Conservation (phyloP, 306 rosid genomes). For the Cicer cuneatum region DNA sequence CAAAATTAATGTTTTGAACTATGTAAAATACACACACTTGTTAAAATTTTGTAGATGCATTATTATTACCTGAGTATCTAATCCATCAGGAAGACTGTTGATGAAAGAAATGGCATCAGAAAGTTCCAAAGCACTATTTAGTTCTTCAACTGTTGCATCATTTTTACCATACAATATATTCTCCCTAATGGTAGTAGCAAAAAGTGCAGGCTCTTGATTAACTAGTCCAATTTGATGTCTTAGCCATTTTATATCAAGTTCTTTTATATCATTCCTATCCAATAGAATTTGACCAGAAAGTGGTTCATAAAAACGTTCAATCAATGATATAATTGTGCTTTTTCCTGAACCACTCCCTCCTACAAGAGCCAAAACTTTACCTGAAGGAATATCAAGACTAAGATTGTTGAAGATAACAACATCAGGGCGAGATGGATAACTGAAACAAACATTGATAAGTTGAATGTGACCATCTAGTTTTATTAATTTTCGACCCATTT, state of each 20-base stretch:
- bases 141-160: conserved; percentile 73
- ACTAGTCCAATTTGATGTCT: conserved; percentile 86
- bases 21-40: background rate
- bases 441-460: conserved; percentile 67
- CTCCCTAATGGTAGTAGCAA: conserved; percentile 83
- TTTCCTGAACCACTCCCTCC: conserved; percentile 97
- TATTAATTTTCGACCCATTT: conserved; percentile 55
- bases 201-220: conserved; percentile 92
- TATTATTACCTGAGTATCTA: conserved; percentile 77
- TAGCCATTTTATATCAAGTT: conserved; percentile 82
- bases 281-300: conserved; percentile 70
- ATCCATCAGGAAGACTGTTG: conserved; percentile 83
- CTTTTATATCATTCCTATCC: conserved; percentile 61
- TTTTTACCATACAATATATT: conserved; percentile 85
- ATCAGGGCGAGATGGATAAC: conserved; percentile 83
- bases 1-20: background rate
- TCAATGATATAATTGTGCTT: conserved; percentile 79
- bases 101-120: conserved; percentile 80
- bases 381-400: conserved; percentile 72
- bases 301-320: conserved; percentile 92
- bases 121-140: conserved; percentile 67
- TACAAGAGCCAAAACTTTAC: conserved; percentile 83
- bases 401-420: conserved; percentile 69
- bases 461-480: conserved; percentile 74
- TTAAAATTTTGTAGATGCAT: conserved; percentile 1